A percentile compares a stretch with the other conserved stretches of the same genome.
phyloP scores from a whole-genome alignment of 352 stramenopile species.

The Phytophthora hibernalis region DNA sequence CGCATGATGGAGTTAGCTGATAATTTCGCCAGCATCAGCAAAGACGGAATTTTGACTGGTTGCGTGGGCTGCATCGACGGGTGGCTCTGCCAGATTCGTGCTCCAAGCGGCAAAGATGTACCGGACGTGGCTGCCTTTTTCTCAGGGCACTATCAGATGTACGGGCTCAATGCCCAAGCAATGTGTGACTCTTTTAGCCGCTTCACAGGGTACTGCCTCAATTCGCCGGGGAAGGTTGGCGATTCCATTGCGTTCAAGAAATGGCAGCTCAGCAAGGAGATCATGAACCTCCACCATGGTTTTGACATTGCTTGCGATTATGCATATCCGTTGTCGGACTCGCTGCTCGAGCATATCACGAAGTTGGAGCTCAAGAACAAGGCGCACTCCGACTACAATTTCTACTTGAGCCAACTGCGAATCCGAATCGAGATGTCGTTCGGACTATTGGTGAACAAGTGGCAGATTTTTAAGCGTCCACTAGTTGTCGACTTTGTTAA shows the following conservation, averaged over 20 bases:
- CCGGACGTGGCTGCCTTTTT: too few relatives aligned
- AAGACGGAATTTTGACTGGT: constrained; percentile 12
- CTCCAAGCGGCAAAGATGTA: constrained; percentile 2
- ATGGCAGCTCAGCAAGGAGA: constrained; percentile 4
- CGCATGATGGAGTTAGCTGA: background rate
- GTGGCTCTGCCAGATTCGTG: constrained; percentile 11
- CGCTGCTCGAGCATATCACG: constrained; percentile 4
- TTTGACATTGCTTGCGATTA: constrained; percentile 14
- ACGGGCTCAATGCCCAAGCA: constrained; percentile 15
- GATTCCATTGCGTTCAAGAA: constrained; percentile 16
- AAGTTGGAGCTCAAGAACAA: constrained; percentile 13
- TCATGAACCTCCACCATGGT: background rate
- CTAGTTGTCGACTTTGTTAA: constrained; percentile 11
- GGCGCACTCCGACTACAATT: too few relatives aligned
- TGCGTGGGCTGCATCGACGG: constrained; percentile 22
- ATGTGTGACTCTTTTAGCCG: constrained; percentile 7
- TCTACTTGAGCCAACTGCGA: constrained; percentile 31
- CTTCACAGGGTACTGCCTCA: constrained; percentile 24
- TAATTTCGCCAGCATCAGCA: constrained; percentile 2
- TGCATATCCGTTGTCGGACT: constrained; percentile 1
- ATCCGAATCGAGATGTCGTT: constrained; percentile 61
- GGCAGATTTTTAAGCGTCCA: constrained; percentile 31
- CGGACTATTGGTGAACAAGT: constrained; percentile 35
- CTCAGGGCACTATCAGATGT: constrained; percentile 13
- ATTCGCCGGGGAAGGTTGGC: constrained; percentile 10